phyloP scores from a whole-genome alignment of 352 stramenopile species.

The Pythium apleroticum region DNA sequence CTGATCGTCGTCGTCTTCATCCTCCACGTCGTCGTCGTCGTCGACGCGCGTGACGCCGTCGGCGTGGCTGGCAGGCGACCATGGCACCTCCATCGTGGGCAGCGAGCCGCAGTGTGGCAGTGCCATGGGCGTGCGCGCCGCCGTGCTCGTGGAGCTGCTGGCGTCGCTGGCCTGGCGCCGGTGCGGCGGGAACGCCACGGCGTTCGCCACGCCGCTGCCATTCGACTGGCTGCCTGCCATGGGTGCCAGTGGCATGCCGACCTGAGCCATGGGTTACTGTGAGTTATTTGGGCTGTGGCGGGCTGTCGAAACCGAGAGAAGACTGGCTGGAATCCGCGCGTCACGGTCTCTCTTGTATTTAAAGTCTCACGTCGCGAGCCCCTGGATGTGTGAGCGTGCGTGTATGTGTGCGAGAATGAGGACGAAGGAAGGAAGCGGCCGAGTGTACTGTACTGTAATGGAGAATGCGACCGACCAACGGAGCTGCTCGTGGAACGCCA shows the following conservation, averaged over 20 bases:
- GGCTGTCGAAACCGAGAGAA: not conserved
- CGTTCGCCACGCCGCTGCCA: not conserved
- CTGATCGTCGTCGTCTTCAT: slow-evolving; percentile 42
- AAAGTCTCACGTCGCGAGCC: not conserved
- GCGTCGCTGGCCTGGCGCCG: slow-evolving; percentile 22
- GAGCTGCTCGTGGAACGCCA: slow-evolving; percentile 2
- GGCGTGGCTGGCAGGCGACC: slow-evolving; percentile 18
- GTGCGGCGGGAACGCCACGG: slow-evolving; percentile 5
- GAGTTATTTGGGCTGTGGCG: not conserved
- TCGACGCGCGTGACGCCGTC: slow-evolving; percentile 7
- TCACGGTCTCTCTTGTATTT: too few species aligned
- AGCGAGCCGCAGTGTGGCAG: slow-evolving; percentile 24
- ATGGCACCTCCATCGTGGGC: slow-evolving; percentile 22
- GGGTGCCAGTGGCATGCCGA: not conserved
- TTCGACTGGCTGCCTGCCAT: not conserved
- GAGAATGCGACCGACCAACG: not conserved
- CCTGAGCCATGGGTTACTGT: not conserved
- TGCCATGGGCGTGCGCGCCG: slow-evolving; percentile 4
- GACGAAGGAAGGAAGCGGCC: not conserved
- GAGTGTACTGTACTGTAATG: not conserved
- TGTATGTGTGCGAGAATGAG: not conserved
- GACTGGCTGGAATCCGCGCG: not conserved
- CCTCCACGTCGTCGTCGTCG: slow-evolving; percentile 16
- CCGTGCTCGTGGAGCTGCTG: slow-evolving; percentile 19
- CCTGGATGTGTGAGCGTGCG: not conserved